Conservation (phyloP, 441 rosid genomes). For the Mallotus repandus region DNA sequence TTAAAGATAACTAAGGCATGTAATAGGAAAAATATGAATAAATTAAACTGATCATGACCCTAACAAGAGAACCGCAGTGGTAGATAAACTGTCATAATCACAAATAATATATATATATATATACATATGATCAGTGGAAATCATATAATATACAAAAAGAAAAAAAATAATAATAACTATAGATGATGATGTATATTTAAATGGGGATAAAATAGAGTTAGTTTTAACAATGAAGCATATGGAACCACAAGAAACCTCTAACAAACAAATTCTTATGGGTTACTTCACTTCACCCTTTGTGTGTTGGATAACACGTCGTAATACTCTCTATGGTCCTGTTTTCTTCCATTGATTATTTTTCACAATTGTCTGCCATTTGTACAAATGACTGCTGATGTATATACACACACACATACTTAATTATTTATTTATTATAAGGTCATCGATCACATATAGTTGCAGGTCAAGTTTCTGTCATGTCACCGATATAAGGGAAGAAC, state of each 20-base stretch:
- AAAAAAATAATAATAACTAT: conserved; percentile 8
- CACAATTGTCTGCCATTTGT: conserved; percentile 1
- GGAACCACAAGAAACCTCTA: conserved; percentile 25
- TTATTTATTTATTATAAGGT: too few species aligned
- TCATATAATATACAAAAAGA: neutral
- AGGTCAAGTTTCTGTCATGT: too few species aligned
- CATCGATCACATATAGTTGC: too few species aligned
- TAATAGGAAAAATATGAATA: neutral
- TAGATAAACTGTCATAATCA: conserved; percentile 39
- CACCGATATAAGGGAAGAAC: too few species aligned
- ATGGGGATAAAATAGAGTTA: conserved; percentile 29
- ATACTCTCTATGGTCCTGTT: neutral
- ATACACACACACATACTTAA: neutral
- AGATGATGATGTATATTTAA: conserved; percentile 20
- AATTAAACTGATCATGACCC: neutral
- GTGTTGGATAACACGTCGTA: conserved; percentile 38
- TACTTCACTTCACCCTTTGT: conserved; percentile 39
- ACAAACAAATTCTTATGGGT: conserved; percentile 35
- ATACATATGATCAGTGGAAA: too few species aligned
- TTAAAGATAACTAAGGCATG: neutral
- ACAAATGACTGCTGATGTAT: neutral
- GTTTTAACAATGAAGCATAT: conserved; percentile 23
- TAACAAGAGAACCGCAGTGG: conserved; percentile 22
- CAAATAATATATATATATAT: neutral
- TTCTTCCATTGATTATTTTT: too few species aligned